A percentile compares a stretch with the other conserved stretches of the same genome.
Conservation (phyloP, 208 protist genomes). For the Trypanosoma boissoni region DNA sequence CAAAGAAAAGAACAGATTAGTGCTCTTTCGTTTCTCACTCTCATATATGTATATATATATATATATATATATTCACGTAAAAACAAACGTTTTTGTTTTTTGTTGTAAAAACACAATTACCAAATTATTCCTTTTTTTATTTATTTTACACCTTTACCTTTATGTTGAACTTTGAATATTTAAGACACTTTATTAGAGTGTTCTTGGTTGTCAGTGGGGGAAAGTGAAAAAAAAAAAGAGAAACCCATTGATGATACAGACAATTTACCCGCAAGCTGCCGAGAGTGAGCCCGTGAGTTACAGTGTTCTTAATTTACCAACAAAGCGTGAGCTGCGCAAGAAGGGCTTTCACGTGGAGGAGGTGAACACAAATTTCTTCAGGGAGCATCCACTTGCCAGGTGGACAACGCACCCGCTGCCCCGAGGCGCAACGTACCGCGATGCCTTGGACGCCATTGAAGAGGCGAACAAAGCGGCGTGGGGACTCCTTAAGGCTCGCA, state of each 20-base stretch:
- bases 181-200: too few species aligned
- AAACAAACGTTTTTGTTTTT: slow-evolving; percentile 2
- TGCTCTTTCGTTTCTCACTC: too few species aligned
- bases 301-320: slow-evolving; percentile 59
- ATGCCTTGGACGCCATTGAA: slow-evolving; percentile 59
- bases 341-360: slow-evolving; percentile 68
- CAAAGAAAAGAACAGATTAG: too few species aligned
- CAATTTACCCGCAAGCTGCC: slow-evolving; percentile 43
- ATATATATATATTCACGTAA: too few species aligned
- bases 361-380: slow-evolving; percentile 43
- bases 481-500: slow-evolving; percentile 69
- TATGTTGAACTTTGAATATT: neutral
- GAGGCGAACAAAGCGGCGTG: slow-evolving; percentile 69
- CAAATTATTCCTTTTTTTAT: slow-evolving; percentile 13
- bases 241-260: slow-evolving; percentile 48
- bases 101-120: neutral
- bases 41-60: too few species aligned
- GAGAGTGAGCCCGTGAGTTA: slow-evolving; percentile 67
- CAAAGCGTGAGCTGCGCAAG: slow-evolving; percentile 60
- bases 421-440: slow-evolving; percentile 56
- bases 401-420: slow-evolving; percentile 67
- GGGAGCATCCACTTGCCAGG: slow-evolving; percentile 68
- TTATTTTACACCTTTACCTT: slow-evolving; percentile 6
- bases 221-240: too few species aligned
- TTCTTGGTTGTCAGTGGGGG: too few species aligned